Evolutionary conservation across 345 rosid genomes (phyloP).

Genomic region (Barbarea vulgaris): DNA sequence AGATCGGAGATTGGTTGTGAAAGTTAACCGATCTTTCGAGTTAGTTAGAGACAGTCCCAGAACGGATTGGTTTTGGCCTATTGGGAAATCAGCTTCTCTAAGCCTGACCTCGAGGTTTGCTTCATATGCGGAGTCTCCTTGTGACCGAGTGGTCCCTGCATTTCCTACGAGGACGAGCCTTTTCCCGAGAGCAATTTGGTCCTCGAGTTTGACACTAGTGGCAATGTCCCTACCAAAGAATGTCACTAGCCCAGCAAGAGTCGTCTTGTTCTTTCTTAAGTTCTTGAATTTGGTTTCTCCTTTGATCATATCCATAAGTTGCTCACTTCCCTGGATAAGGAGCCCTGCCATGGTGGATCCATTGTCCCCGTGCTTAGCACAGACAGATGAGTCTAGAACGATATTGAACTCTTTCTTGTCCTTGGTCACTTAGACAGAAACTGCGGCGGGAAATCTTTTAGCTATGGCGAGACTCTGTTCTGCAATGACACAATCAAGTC

Average conservation of each 20-base stretch:
- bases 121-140: conserved; percentile 72
- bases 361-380: conserved; percentile 66
- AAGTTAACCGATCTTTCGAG: conserved; percentile 70
- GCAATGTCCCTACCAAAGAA: conserved; percentile 61
- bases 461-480: conserved; percentile 65
- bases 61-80: conserved; percentile 73
- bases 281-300: conserved; percentile 77
- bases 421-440: conserved; percentile 70
- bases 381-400: conserved; percentile 69
- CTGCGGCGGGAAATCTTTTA: conserved; percentile 56
- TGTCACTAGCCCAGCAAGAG: conserved; percentile 61
- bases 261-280: conserved; percentile 53
- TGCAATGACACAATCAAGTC: conserved; percentile 80
- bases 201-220: conserved; percentile 66
- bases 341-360: conserved; percentile 84
- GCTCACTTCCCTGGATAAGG: conserved; percentile 71
- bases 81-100: conserved; percentile 72
- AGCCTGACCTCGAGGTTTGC: conserved; percentile 72
- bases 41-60: conserved; percentile 72
- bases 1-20: conserved; percentile 69
- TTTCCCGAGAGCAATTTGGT: conserved; percentile 64
- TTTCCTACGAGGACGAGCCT: conserved; percentile 65
- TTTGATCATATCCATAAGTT: conserved; percentile 61
- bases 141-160: conserved; percentile 66
- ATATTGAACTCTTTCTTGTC: conserved; percentile 84